Evolutionary conservation across 2,329 filamentous ascomycete genomes (phyloP).

Genomic region (Ophiosphaerella herpotricha): DNA sequence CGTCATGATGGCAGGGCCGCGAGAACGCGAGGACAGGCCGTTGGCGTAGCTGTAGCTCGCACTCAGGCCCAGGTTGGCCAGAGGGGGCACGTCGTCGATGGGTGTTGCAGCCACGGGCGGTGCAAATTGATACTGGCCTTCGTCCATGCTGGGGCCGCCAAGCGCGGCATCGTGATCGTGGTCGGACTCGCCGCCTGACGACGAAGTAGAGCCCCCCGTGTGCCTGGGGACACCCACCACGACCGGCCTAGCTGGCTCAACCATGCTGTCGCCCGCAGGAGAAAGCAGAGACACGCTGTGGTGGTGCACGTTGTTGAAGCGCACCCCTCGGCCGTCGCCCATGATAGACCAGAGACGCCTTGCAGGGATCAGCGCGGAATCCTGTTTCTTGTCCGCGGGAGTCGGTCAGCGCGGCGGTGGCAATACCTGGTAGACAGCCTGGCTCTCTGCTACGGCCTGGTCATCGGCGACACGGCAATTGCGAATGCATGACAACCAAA

Average conservation of each 20-base stretch:
- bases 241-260: constrained; percentile 35
- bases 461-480: too few relatives aligned
- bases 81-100: constrained; percentile 41
- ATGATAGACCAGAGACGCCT: constrained; percentile 12
- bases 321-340: constrained; percentile 34
- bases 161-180: constrained; percentile 50
- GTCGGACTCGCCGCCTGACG: constrained; percentile 51
- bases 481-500: too few relatives aligned
- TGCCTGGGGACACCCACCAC: constrained; percentile 36
- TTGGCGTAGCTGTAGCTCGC: constrained; percentile 28
- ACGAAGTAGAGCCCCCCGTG: constrained; percentile 51
- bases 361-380: constrained; percentile 14
- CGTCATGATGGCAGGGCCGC: constrained; percentile 31
- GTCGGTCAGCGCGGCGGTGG: constrained; percentile 4
- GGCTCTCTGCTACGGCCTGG: too few relatives aligned
- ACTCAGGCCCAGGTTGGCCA: constrained; percentile 23
- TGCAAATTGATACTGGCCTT: constrained; percentile 46
- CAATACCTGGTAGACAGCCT: neutral
- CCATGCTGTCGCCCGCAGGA: constrained; percentile 18
- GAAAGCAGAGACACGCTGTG: constrained; percentile 16
- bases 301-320: constrained; percentile 28
- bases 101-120: constrained; percentile 40
- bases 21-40: constrained; percentile 22
- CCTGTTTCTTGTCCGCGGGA: constrained; percentile 10
- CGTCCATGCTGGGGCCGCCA: constrained; percentile 49